Evolutionary conservation across 1,284 basidiomycete species (phyloP).

Genomic region (Trichosporon sp.): DNA sequence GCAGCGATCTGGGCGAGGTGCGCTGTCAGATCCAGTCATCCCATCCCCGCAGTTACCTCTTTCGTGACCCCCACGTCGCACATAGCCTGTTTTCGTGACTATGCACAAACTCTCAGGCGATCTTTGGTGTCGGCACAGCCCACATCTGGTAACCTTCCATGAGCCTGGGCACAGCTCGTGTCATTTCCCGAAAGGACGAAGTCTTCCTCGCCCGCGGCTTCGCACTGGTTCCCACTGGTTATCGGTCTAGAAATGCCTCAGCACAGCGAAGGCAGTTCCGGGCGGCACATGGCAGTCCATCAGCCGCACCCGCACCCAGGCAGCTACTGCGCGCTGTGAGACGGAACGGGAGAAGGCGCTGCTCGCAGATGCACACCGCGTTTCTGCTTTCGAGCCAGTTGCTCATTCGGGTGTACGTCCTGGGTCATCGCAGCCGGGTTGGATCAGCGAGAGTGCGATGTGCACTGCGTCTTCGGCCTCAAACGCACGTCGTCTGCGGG

Average conservation of each 20-base stretch:
- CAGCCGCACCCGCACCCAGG: too few species aligned
- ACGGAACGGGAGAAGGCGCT: too few species aligned
- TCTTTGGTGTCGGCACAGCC: background rate
- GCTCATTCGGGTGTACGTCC: background rate
- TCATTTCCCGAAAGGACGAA: background rate
- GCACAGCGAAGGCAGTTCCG: background rate
- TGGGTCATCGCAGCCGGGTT: background rate
- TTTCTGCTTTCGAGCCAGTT: too few species aligned
- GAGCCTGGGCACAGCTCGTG: background rate
- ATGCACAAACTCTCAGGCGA: background rate
- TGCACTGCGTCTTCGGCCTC: background rate
- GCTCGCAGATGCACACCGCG: too few species aligned
- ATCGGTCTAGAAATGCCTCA: background rate
- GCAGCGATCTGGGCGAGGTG: background rate
- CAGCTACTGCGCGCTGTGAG: too few species aligned
- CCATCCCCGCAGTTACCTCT: background rate
- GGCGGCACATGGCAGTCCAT: background rate
- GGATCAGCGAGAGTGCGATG: background rate
- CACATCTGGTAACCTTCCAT: background rate
- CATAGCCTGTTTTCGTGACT: background rate
- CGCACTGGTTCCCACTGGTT: background rate
- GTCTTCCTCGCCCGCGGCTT: background rate
- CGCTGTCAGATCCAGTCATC: background rate
- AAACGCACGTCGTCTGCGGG: too few species aligned
- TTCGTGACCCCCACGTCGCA: background rate